phyloP scores from a whole-genome alignment of 2,329 filamentous ascomycete genomes.

The Sporothrix sp. region DNA sequence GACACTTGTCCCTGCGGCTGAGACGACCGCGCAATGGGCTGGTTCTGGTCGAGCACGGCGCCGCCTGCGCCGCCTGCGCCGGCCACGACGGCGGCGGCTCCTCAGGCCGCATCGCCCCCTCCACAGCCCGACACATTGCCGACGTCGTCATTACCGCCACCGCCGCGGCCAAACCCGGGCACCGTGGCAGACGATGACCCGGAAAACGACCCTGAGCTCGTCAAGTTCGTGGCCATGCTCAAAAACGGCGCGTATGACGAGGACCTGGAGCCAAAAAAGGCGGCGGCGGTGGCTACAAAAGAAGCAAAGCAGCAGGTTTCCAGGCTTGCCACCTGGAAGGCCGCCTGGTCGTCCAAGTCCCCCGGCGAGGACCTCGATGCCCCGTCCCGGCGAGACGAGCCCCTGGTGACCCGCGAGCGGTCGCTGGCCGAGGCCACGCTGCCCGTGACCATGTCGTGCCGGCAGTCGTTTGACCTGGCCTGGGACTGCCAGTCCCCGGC shows the following conservation, averaged over 20 bases:
- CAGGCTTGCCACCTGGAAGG: neutral
- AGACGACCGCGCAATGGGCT: conserved; percentile 41
- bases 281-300: conserved; percentile 2
- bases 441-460: conserved; percentile 78
- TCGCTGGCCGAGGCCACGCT: conserved; percentile 58
- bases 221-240: conserved; percentile 43
- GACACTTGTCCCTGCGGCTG: neutral
- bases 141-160: conserved; percentile 6
- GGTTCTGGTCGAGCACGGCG: conserved; percentile 46
- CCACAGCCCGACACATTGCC: conserved; percentile 5
- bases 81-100: conserved; percentile 9
- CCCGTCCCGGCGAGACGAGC: conserved; percentile 12
- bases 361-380: conserved; percentile 16
- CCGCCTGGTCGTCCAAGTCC: conserved; percentile 23
- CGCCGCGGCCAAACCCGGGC: neutral
- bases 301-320: neutral
- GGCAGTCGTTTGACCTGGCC: conserved; percentile 79
- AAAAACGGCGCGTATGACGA: conserved; percentile 25
- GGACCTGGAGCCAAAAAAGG: conserved; percentile 8
- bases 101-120: conserved; percentile 15
- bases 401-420: conserved; percentile 13
- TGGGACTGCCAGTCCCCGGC: conserved; percentile 91
- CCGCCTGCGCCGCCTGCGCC: conserved; percentile 19
- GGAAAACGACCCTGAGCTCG: conserved; percentile 34
- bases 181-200: neutral